phyloP scores from a whole-genome alignment of 2,329 filamentous ascomycete genomes.

The Curvularia sp. region DNA sequence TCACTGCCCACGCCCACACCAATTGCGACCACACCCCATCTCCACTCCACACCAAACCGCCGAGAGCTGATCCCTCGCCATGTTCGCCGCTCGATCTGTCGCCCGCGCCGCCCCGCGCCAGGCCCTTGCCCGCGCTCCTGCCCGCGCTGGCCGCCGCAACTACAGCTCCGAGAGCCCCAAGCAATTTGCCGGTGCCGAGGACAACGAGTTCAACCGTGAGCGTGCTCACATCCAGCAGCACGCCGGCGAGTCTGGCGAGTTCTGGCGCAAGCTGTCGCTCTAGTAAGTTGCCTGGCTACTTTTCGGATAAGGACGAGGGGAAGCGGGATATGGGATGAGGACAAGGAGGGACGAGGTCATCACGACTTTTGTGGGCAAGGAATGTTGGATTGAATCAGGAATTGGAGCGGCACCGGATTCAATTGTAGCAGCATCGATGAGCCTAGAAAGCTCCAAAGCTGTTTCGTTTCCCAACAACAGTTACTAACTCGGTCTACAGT shows the following conservation, averaged over 20 bases:
- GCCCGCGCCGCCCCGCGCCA: constrained; percentile 62
- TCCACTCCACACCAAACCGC: constrained; percentile 39
- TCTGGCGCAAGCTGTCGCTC: constrained; percentile 95
- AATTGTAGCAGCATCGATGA: not conserved
- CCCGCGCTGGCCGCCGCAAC: constrained; percentile 72
- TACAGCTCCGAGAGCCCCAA: constrained; percentile 68
- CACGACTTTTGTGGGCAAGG: not conserved
- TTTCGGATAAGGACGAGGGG: not conserved
- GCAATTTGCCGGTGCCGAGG: constrained; percentile 66
- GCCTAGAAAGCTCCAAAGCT: not conserved
- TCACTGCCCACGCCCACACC: constrained; percentile 33
- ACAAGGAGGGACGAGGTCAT: not conserved
- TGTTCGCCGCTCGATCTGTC: constrained; percentile 45
- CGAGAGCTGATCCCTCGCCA: constrained; percentile 26
- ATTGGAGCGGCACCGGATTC: not conserved
- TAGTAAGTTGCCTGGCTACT: constrained; percentile 70
- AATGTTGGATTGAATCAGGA: not conserved
- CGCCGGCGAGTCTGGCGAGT: constrained; percentile 81
- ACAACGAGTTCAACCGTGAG: constrained; percentile 95
- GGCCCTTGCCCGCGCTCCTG: constrained; percentile 61
- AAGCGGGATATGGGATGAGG: not conserved
- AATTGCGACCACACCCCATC: constrained; percentile 35
- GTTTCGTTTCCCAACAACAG: not conserved
- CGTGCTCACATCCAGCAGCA: constrained; percentile 89
- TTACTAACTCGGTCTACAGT: constrained; percentile 58